Percentiles rank a stretch among this genome's conserved stretches.
These are phyloP conservation scores for Carex myosuroides DNA, from an alignment of 176 grass and related monocot species.

Conservation along the genomic window DNA sequence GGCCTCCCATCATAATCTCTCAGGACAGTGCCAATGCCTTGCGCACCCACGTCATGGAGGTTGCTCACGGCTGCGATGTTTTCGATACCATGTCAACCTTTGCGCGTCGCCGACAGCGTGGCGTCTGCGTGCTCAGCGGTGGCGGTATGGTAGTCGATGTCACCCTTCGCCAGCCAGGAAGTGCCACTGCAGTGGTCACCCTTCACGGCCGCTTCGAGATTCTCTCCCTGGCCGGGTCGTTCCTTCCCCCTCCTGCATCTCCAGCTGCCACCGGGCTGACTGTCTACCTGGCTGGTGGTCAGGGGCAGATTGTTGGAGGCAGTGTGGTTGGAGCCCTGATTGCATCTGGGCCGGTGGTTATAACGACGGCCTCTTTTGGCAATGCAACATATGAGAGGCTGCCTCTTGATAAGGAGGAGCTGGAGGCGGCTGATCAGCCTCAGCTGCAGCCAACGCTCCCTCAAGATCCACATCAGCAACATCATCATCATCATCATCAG, in stretches of 20 bases:
- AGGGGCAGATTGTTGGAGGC: slow-evolving; percentile 43
- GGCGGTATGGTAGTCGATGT: slow-evolving; percentile 42
- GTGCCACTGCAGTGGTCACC: slow-evolving; percentile 15
- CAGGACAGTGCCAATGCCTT: slow-evolving; percentile 57
- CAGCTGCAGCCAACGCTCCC: neutral
- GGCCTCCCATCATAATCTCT: slow-evolving; percentile 48
- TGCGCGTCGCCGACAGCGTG: slow-evolving; percentile 40
- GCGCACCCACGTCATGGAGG: slow-evolving; percentile 53
- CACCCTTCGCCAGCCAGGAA: slow-evolving; percentile 32
- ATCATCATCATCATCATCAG: neutral
- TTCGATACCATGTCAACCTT: slow-evolving; percentile 44
- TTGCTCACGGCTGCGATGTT: slow-evolving; percentile 41
- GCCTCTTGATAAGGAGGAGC: slow-evolving; percentile 33
- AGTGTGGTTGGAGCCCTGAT: slow-evolving; percentile 42
- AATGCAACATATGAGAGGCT: slow-evolving; percentile 58
- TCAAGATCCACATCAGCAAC: neutral
- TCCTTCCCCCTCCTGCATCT: slow-evolving; percentile 40
- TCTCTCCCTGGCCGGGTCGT: slow-evolving; percentile 42
- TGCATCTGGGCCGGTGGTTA: slow-evolving; percentile 38
- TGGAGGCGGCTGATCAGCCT: neutral
- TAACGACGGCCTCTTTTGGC: slow-evolving; percentile 41
- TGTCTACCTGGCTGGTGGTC: slow-evolving; percentile 39
- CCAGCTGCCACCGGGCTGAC: slow-evolving; percentile 36
- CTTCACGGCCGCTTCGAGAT: slow-evolving; percentile 53
- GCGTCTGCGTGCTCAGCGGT: slow-evolving; percentile 49